A percentile compares a stretch with the other conserved stretches of the same genome.
phyloP scores from a whole-genome alignment of 78 protist genomes.

The Anaeramoeba ignava region DNA sequence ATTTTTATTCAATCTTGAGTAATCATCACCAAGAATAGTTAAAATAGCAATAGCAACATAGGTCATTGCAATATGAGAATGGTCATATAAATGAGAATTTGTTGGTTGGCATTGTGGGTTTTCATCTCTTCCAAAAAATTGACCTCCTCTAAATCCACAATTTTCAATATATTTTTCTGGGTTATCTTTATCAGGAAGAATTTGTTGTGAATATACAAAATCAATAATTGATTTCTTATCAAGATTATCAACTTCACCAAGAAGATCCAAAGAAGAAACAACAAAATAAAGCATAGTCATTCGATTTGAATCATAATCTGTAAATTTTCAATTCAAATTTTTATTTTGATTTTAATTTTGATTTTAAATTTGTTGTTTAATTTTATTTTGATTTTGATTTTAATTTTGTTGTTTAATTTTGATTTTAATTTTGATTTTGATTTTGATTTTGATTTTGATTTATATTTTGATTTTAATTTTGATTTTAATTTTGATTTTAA shows the following conservation, averaged over 20 bases:
- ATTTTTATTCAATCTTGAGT: background rate
- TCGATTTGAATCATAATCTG: background rate
- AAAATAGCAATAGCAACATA: constrained; percentile 20
- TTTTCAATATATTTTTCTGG: background rate
- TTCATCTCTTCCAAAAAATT: background rate
- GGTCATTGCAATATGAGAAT: constrained; percentile 27
- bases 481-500: too few species aligned
- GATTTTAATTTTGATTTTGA: too few species aligned
- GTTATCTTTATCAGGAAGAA: background rate
- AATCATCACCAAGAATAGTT: constrained; percentile 30
- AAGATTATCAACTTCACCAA: background rate
- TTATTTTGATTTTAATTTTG: too few species aligned
- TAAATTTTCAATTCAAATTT: too few species aligned
- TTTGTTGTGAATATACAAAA: background rate
- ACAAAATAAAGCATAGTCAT: background rate
- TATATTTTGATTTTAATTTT: too few species aligned
- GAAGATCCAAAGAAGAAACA: background rate
- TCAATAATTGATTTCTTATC: background rate
- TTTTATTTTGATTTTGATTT: too few species aligned
- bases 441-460: too few species aligned
- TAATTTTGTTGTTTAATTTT: too few species aligned
- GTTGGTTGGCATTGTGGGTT: background rate
- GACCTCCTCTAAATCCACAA: background rate
- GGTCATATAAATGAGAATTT: background rate
- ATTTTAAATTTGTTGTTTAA: too few species aligned